Evolutionary conservation across 805 yeast species (phyloP), one percentile per base, ranked within the genome.

Genomic region (Candida wancherniae): DNA sequence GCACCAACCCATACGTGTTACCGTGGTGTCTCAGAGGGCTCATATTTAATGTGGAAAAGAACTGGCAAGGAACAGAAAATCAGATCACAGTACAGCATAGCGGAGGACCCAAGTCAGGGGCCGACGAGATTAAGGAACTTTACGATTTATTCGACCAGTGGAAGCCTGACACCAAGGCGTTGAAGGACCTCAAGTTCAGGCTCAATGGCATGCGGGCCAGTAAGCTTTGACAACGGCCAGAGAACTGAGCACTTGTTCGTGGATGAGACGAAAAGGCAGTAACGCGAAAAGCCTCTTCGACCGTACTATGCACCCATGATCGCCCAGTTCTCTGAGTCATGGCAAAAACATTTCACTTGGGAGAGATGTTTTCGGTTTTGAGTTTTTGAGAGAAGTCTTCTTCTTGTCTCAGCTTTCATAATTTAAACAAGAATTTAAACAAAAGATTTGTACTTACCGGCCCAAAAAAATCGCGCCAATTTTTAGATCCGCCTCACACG

Each of bases 21-120:
- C 97, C 97, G 1, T 90, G 97, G 96, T 83, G 94, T 47, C 73
- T 87, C 61, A 63, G 95, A 25, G 95, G 96, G 0, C 61, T 90
- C 13, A 24, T 44, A 18, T 78, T 75, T 42, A 94, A 64, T 42
- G 70, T 80, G 0, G 71, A 69, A 36, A 66, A 55, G 39, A 70
- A 64, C 40, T 59, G 68, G 57, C 64, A 72, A 13, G 55, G 55
- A 28, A 77, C 77, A 9, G 61, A 63, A 32, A 57, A 57, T 24
- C 52, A 47, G 41, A 31, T 50, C 31, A 26, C 57, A 42, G 51
- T 51, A 45, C 48, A 45, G 42, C 21, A 25, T 6, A 31, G 15
- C 11, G 19, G 18, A 7, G 19, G 22, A 4, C 20, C 13, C 2
- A 25, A 51, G 31, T 55, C 56, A 22, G 73, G 67, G 24, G 51